These are phyloP conservation scores for Fusarium piperis DNA, from an alignment of 2,329 filamentous ascomycete genomes.

Conservation along the genomic window DNA sequence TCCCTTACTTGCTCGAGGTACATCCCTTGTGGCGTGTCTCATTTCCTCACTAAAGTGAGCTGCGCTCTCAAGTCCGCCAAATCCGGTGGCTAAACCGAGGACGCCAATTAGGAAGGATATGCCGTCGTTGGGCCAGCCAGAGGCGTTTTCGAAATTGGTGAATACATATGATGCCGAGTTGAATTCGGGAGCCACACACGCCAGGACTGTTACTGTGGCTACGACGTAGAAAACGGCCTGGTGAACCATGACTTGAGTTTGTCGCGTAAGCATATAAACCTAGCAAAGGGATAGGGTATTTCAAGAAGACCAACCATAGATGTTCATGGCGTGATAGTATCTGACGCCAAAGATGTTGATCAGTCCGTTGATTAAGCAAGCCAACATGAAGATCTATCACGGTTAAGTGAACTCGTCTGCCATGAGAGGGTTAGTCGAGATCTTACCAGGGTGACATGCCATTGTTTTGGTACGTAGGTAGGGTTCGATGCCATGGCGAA, in stretches of 20 bases:
- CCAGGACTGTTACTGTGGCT: not conserved
- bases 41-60: slow-evolving; percentile 13
- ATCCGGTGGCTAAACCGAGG: not conserved
- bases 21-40: not conserved
- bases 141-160: not conserved
- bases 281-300: no score
- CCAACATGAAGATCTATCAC: not conserved
- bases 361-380: not conserved
- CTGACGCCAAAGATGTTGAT: not conserved
- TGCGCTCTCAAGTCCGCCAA: not conserved
- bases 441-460: slow-evolving; percentile 6
- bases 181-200: not conserved
- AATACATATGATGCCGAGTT: slow-evolving; percentile 8
- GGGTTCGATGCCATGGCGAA: not conserved
- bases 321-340: not conserved
- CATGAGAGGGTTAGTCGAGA: no score
- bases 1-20: slow-evolving; percentile 7
- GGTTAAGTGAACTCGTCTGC: no score
- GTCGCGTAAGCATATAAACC: no score
- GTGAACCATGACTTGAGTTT: not conserved
- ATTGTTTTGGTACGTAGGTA: not conserved
- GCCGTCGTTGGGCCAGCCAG: slow-evolving; percentile 1
- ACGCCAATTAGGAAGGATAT: slow-evolving; percentile 5
- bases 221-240: not conserved
- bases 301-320: not conserved